phyloP scores from a whole-genome alignment of 2,329 filamentous ascomycete species.

The Xylariaceae sp. region DNA sequence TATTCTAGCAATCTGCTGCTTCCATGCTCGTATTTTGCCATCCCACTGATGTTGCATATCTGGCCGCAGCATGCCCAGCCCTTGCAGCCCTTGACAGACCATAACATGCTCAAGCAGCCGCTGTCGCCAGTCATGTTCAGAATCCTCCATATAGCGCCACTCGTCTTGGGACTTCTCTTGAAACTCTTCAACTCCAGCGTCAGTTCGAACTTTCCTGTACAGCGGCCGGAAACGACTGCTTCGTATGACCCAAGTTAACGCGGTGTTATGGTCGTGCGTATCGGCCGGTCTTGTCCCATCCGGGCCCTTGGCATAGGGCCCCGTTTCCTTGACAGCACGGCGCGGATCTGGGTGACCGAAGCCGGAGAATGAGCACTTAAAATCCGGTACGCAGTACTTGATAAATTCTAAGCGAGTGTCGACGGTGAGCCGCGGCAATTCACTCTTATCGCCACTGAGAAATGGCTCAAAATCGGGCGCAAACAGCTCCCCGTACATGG shows the following conservation, averaged over 20 bases:
- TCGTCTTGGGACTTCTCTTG: background rate
- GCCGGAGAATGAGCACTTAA: background rate
- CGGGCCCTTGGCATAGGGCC: background rate
- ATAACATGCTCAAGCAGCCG: conserved; percentile 13
- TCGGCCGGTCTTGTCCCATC: conserved; percentile 23
- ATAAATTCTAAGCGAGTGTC: conserved; percentile 18
- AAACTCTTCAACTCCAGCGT: conserved; percentile 6
- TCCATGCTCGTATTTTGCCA: conserved; percentile 13
- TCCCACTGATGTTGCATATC: conserved; percentile 6
- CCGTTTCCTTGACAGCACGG: background rate
- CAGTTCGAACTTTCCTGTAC: conserved; percentile 8
- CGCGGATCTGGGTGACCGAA: background rate
- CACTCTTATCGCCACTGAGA: background rate
- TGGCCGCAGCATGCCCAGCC: conserved; percentile 11
- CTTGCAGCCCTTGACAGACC: conserved; percentile 19
- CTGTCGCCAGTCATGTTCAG: conserved; percentile 4
- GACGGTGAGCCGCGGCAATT: conserved; percentile 1
- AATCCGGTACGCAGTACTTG: conserved; percentile 17
- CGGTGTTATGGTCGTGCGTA: conserved; percentile 42
- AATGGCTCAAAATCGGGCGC: conserved; percentile 16
- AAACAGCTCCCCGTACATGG: conserved; percentile 21
- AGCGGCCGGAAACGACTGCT: conserved; percentile 6
- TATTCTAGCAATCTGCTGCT: conserved; percentile 11
- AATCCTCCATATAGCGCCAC: background rate
- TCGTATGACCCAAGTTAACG: conserved; percentile 7